These are phyloP conservation scores for Elasticomyces elasticus DNA, from an alignment of 495 filamentous ascomycete genomes.

Conservation along the genomic window DNA sequence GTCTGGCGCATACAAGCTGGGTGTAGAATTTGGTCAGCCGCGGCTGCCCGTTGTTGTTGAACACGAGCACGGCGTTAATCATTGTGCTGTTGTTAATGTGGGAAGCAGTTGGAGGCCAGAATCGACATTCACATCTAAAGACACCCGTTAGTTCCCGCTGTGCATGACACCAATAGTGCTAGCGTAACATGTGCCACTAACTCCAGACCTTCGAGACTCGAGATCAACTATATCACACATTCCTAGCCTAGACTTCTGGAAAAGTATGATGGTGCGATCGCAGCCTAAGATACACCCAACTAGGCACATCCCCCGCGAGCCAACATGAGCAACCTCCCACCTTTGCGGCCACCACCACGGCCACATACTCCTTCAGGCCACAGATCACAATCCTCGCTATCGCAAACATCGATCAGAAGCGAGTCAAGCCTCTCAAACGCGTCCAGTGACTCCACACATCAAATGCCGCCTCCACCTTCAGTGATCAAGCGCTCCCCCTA, in stretches of 20 bases:
- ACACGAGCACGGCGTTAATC: slow-evolving; percentile 98
- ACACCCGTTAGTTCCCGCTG: not conserved
- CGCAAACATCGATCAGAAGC: slow-evolving; percentile 17
- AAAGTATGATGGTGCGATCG: too few species aligned
- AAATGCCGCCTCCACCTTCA: not conserved
- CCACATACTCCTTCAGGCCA: slow-evolving; percentile 20
- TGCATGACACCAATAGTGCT: too few species aligned
- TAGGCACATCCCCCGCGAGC: not conserved
- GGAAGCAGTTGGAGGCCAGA: too few species aligned
- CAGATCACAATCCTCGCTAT: slow-evolving; percentile 20
- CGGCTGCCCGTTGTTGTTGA: slow-evolving; percentile 95
- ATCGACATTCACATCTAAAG: not conserved
- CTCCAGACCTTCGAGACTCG: too few species aligned
- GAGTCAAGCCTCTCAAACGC: slow-evolving; percentile 20
- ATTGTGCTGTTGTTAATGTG: slow-evolving; percentile 38
- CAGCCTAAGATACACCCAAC: too few species aligned
- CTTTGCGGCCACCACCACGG: slow-evolving; percentile 18
- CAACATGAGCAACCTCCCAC: slow-evolving; percentile 16
- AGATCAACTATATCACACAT: too few species aligned
- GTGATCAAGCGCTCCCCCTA: slow-evolving; percentile 13
- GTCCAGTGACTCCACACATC: slow-evolving; percentile 17
- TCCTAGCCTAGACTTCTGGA: too few species aligned
- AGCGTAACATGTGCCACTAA: not conserved
- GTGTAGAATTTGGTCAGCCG: slow-evolving; percentile 98
- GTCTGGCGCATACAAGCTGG: slow-evolving; percentile 58